Conservation (phyloP, 2,329 filamentous ascomycete genomes). For the Aspergillus hiratsukae region DNA sequence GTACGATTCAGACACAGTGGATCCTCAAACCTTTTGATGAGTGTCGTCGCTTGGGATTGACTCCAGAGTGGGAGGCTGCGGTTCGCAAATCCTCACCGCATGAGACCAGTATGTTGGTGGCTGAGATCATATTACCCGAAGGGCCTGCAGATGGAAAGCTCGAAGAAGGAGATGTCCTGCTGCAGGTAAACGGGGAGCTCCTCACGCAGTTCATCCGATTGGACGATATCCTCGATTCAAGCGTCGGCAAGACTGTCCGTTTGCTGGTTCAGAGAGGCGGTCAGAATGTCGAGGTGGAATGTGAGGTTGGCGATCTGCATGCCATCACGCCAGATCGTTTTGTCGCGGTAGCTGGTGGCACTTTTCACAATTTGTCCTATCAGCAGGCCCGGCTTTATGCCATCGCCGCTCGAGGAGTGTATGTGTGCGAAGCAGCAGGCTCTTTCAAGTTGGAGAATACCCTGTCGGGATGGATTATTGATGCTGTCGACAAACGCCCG, state of each 20-base stretch:
- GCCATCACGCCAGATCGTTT: slow-evolving; percentile 94
- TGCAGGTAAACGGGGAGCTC: slow-evolving; percentile 90
- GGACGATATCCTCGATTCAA: slow-evolving; percentile 87
- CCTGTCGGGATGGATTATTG: slow-evolving; percentile 88
- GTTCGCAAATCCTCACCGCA: slow-evolving; percentile 80
- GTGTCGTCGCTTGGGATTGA: slow-evolving; percentile 82
- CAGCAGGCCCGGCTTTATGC: slow-evolving; percentile 96
- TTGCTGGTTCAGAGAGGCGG: slow-evolving; percentile 85
- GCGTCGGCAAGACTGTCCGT: slow-evolving; percentile 71
- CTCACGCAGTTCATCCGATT: slow-evolving; percentile 89
- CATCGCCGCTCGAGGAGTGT: slow-evolving; percentile 86
- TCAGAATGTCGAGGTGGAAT: slow-evolving; percentile 76
- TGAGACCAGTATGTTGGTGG: slow-evolving; percentile 95
- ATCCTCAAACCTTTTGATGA: slow-evolving; percentile 97
- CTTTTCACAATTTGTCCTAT: slow-evolving; percentile 95
- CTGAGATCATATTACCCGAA: slow-evolving; percentile 87
- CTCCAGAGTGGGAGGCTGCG: slow-evolving; percentile 77
- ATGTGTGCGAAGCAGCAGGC: slow-evolving; percentile 88
- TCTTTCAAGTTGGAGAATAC: slow-evolving; percentile 92
- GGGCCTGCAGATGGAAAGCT: slow-evolving; percentile 84
- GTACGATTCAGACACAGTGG: slow-evolving; percentile 98
- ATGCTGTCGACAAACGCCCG: slow-evolving; percentile 86
- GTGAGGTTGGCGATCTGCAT: slow-evolving; percentile 85
- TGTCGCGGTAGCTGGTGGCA: slow-evolving; percentile 86
- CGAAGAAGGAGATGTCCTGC: slow-evolving; percentile 87